A percentile compares a stretch with the other conserved stretches of the same genome.
phyloP scores from a whole-genome alignment of 169 alveolate species.

The Eimeria mitis region DNA sequence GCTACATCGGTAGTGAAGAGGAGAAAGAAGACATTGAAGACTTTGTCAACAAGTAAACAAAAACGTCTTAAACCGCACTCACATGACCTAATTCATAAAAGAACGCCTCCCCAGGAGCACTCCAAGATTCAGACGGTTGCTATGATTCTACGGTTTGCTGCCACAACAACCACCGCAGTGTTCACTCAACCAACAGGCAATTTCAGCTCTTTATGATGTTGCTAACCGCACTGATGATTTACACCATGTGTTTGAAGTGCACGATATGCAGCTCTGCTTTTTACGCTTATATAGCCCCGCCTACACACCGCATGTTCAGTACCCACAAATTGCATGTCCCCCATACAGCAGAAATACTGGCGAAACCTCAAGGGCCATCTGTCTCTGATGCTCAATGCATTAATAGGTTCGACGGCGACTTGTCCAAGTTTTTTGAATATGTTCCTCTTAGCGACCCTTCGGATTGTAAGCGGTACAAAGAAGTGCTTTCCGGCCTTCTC shows the following conservation, averaged over 20 bases:
- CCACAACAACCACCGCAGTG: not conserved
- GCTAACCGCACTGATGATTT: not conserved
- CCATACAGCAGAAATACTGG: not conserved
- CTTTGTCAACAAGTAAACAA: constrained; percentile 28
- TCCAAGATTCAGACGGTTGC: not conserved
- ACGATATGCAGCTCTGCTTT: not conserved
- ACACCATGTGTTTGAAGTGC: not conserved
- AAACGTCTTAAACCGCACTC: not conserved
- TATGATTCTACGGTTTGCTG: not conserved
- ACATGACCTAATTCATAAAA: not conserved
- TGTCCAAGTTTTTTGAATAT: constrained; percentile 68
- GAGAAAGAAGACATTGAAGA: constrained; percentile 75
- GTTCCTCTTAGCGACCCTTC: constrained; percentile 78
- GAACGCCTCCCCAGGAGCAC: not conserved
- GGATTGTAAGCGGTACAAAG: constrained; percentile 39
- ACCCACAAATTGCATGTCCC: not conserved
- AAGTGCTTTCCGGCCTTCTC: constrained; percentile 19
- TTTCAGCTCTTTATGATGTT: not conserved
- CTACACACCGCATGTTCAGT: not conserved
- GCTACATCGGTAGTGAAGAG: constrained; percentile 76
- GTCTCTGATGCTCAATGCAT: not conserved
- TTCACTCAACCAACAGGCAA: not conserved
- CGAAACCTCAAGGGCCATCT: too few relatives aligned
- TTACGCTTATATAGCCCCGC: not conserved
- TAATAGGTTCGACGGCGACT: constrained; percentile 72